These are phyloP conservation scores for Hydrangea macrophylla DNA, from an alignment of 148 eudicot species.

Conservation along the genomic window DNA sequence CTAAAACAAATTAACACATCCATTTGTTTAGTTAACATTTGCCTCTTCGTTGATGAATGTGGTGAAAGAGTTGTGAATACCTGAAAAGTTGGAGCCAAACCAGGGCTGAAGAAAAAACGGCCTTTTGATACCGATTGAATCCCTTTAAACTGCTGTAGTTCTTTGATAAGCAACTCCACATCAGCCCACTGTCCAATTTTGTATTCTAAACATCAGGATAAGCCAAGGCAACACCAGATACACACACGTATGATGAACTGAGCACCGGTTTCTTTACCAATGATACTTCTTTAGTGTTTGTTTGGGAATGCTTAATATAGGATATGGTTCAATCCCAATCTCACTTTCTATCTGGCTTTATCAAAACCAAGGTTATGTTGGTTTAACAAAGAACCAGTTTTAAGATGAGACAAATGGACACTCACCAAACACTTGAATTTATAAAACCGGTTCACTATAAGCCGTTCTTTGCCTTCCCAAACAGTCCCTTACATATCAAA, in stretches of 20 bases:
- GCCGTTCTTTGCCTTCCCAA: too few species aligned
- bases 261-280: neutral
- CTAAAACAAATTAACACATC: neutral
- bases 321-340: too few species aligned
- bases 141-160: constrained; percentile 63
- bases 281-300: too few species aligned
- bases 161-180: constrained; percentile 75
- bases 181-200: constrained; percentile 71
- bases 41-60: neutral
- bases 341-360: too few species aligned
- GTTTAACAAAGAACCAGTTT: too few species aligned
- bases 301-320: too few species aligned
- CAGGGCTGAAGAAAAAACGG: constrained; percentile 88
- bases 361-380: too few species aligned
- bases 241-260: neutral
- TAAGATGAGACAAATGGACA: too few species aligned
- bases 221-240: constrained; percentile 7
- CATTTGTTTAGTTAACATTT: neutral
- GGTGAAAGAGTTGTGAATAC: constrained; percentile 24
- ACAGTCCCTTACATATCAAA: too few species aligned
- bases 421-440: too few species aligned
- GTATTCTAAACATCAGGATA: constrained; percentile 8
- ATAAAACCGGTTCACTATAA: too few species aligned
- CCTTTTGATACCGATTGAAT: constrained; percentile 78
- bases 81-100: constrained; percentile 98